Percentiles rank a stretch among this genome's conserved stretches.
phyloP scores from a whole-genome alignment of 441 rosid species.

The Pelargonium myrrhifolium region DNA sequence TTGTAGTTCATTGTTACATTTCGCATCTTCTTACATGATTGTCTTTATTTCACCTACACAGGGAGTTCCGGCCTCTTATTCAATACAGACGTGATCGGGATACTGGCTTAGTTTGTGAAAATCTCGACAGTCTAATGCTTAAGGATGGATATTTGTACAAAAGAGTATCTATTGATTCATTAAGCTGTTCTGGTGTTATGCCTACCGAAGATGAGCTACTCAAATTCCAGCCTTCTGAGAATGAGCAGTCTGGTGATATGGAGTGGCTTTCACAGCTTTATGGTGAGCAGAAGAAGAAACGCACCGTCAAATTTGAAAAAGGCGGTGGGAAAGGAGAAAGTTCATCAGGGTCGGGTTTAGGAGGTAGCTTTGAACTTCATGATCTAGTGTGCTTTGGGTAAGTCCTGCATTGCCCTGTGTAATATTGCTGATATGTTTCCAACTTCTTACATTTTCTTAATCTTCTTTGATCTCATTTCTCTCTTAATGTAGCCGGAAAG shows the following conservation, averaged over 20 bases:
- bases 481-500: slow-evolving; percentile 63
- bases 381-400: slow-evolving; percentile 80
- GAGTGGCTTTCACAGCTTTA: slow-evolving; percentile 89
- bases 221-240: slow-evolving; percentile 64
- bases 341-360: slow-evolving; percentile 40
- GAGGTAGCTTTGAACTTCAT: slow-evolving; percentile 42
- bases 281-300: slow-evolving; percentile 63
- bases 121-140: slow-evolving; percentile 77
- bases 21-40: slow-evolving; percentile 12
- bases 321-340: slow-evolving; percentile 67
- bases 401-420: slow-evolving; percentile 20
- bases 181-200: slow-evolving; percentile 53
- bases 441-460: slow-evolving; percentile 13
- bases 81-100: slow-evolving; percentile 79
- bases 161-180: slow-evolving; percentile 66
- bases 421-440: slow-evolving; percentile 12
- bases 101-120: slow-evolving; percentile 51
- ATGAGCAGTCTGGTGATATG: slow-evolving; percentile 47
- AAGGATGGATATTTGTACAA: slow-evolving; percentile 81
- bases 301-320: slow-evolving; percentile 33
- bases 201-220: slow-evolving; percentile 74
- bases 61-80: slow-evolving; percentile 86
- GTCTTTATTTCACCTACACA: slow-evolving; percentile 21
- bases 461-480: slow-evolving; percentile 17
- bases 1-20: slow-evolving; percentile 7